phyloP scores from a whole-genome alignment of 352 stramenopile genomes.

The Pilasporangium apinafurcum region DNA sequence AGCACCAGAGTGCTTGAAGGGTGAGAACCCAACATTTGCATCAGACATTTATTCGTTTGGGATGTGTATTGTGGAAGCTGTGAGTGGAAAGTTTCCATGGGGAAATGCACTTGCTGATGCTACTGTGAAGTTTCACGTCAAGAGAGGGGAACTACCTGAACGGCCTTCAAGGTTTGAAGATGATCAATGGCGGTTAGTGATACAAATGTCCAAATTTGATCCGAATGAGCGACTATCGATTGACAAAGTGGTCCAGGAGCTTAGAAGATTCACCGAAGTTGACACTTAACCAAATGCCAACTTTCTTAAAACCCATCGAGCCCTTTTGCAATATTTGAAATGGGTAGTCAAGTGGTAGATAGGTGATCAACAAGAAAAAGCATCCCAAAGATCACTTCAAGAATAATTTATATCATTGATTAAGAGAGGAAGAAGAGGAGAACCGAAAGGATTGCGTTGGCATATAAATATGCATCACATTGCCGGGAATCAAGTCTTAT shows the following conservation, averaged over 20 bases:
- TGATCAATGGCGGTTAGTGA: slow-evolving; percentile 8
- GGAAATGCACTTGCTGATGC: neutral
- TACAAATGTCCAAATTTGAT: slow-evolving; percentile 7
- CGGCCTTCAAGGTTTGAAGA: neutral
- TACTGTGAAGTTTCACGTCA: slow-evolving; percentile 2
- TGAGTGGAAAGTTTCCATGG: slow-evolving; percentile 8
- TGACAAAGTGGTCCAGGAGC: slow-evolving; percentile 1
- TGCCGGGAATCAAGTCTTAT: no score
- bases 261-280: no score
- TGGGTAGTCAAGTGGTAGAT: no score
- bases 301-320: no score
- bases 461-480: no score
- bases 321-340: no score
- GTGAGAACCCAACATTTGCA: neutral
- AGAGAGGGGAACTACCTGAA: neutral
- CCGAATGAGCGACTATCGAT: slow-evolving; percentile 1
- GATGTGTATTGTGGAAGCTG: slow-evolving; percentile 15
- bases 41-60: slow-evolving; percentile 18
- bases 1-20: slow-evolving; percentile 4
- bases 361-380: no score
- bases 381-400: no score
- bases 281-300: no score
- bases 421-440: no score
- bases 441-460: no score
- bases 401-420: no score